Percentiles rank a stretch among this genome's conserved stretches.
Evolutionary conservation across 768 basidiomycete species (phyloP).

Genomic region (Mrakia blollopis): DNA sequence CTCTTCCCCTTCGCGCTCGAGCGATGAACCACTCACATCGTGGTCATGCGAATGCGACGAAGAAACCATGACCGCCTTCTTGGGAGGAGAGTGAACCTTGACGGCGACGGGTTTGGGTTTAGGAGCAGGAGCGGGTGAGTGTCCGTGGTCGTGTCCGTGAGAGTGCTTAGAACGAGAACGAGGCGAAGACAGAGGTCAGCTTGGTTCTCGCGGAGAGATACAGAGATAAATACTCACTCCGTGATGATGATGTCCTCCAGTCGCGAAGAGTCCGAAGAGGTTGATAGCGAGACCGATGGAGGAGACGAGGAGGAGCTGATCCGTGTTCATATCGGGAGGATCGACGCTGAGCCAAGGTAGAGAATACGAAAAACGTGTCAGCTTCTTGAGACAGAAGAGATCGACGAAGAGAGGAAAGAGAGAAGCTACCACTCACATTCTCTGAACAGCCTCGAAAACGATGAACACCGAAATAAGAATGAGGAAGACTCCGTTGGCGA

Average conservation of each 20-base stretch:
- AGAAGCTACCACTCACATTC: conserved; percentile 57
- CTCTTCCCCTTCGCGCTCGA: conserved; percentile 8
- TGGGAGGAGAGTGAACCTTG: not conserved
- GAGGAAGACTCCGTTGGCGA: conserved; percentile 92
- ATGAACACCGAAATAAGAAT: conserved; percentile 92
- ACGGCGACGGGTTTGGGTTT: conserved; percentile 13
- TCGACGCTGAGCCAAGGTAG: too few relatives aligned
- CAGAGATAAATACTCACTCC: conserved; percentile 38
- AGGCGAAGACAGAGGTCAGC: not conserved
- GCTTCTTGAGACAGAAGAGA: not conserved
- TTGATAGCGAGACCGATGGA: conserved; percentile 86
- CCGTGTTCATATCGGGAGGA: conserved; percentile 97
- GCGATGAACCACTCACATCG: not conserved
- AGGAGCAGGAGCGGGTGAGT: conserved; percentile 9
- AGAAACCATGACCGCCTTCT: not conserved
- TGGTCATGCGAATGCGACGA: not conserved
- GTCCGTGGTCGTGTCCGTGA: conserved; percentile 35
- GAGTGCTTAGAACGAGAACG: conserved; percentile 19
- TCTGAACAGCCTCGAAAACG: conserved; percentile 93
- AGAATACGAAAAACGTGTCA: not conserved
- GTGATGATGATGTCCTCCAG: conserved; percentile 90
- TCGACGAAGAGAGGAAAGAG: not conserved
- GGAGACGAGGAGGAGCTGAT: conserved; percentile 82
- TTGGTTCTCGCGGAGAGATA: not conserved
- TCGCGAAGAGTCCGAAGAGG: conserved; percentile 97